phyloP scores from a whole-genome alignment of 208 protist species.

The Novymonas esmeraldas region DNA sequence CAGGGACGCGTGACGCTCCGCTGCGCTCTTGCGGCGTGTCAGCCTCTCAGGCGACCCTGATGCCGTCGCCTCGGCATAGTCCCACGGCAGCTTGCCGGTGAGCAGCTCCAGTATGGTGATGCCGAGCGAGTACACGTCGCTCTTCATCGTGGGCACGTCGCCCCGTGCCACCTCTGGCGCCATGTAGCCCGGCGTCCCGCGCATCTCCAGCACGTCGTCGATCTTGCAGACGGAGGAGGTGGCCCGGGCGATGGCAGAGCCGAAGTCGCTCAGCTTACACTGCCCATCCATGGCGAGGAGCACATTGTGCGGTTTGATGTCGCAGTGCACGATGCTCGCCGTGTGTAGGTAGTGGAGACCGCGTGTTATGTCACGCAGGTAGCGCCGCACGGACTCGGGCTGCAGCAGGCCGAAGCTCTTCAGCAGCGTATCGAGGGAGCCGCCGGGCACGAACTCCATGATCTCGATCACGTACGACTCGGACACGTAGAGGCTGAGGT shows the following conservation, averaged over 20 bases:
- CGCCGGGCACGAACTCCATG: constrained; percentile 86
- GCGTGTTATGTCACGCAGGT: constrained; percentile 63
- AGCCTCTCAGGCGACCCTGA: neutral
- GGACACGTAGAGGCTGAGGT: constrained; percentile 64
- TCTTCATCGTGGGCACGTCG: constrained; percentile 52
- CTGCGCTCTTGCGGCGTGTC: neutral
- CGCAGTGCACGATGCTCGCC: constrained; percentile 75
- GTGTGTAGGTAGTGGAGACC: constrained; percentile 81
- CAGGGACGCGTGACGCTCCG: neutral
- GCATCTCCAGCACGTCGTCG: constrained; percentile 64
- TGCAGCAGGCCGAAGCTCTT: constrained; percentile 59
- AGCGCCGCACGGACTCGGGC: constrained; percentile 49
- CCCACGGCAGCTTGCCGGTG: constrained; percentile 62
- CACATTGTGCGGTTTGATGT: constrained; percentile 89
- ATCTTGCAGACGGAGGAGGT: constrained; percentile 43
- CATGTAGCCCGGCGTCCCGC: constrained; percentile 84
- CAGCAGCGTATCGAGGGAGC: constrained; percentile 70
- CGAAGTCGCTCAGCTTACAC: constrained; percentile 88
- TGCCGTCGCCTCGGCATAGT: constrained; percentile 19
- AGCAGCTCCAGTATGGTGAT: constrained; percentile 65
- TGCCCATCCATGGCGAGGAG: constrained; percentile 81
- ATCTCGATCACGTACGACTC: constrained; percentile 65
- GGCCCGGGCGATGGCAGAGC: constrained; percentile 54
- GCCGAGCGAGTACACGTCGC: constrained; percentile 73
- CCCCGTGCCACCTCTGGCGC: constrained; percentile 72